Evolutionary conservation across 305 asterid species (phyloP), one percentile per base, ranked within the genome.

Genomic region (Lippia alba): DNA sequence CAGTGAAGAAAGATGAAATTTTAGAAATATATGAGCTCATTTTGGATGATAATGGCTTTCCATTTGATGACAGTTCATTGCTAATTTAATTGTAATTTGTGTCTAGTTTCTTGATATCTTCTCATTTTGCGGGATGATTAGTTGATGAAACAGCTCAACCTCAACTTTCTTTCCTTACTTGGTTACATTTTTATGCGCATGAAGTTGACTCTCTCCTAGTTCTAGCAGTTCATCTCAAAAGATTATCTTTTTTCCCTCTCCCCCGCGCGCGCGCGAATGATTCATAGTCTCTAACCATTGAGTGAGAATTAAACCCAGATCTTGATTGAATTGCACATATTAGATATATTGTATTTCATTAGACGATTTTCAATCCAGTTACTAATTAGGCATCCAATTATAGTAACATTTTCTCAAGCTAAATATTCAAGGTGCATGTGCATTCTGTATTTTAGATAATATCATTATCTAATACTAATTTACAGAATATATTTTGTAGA

Each of bases 91-190:
- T 48, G 18, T 5, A 10, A 36, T 24, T 65, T 53, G 62, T 20
- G 16, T 58, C 32, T 63, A 18, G 40, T 69, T 9, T 39, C 63
- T 60, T 40, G 16, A 20, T 60, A 33, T 50, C 58, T 58, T 67
- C 53, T 20, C 49, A 17, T 7, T 24, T 7, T 24, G 49, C 61
- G 11, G 66, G 10, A 60, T 44, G 44, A 53, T 55, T 46, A 15
- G 39, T 17, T 33, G 50, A 33, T 10, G 56, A 48, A 71, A 44
- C 45, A 36, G 18, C 51, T 55, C 16, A 18, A 36, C 57, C 17
- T 12, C 48, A 7, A 49, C 53, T 41, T 76, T 40, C 41, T 70
- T 8, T n/a, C 19, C 46, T 51, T 56, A 6, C 54, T 69, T 59
- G 44, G 56, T 65, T 56, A n/a, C 45, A 41, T 63, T 14, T 76